Conservation (phyloP, 2,329 filamentous ascomycete species). For the Penicillium sp. region DNA sequence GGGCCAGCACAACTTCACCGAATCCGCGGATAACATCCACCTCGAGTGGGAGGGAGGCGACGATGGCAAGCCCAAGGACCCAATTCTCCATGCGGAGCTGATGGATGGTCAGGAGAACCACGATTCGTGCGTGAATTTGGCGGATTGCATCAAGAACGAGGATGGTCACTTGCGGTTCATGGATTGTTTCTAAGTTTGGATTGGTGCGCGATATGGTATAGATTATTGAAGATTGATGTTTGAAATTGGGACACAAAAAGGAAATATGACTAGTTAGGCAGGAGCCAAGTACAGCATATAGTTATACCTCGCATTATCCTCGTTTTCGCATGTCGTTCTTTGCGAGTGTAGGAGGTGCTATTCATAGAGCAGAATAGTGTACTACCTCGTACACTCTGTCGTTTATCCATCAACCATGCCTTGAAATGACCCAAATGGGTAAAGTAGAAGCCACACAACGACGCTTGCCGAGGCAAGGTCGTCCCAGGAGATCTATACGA, state of each 20-base stretch:
- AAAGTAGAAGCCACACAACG: neutral
- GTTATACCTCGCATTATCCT: neutral
- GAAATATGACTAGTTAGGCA: neutral
- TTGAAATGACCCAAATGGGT: neutral
- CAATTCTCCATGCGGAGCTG: slow-evolving; percentile 19
- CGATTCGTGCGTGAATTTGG: slow-evolving; percentile 19
- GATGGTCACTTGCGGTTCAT: slow-evolving; percentile 22
- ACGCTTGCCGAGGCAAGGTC: neutral
- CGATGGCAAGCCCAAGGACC: slow-evolving; percentile 10
- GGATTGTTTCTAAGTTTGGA: slow-evolving; percentile 22
- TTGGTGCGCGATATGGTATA: neutral
- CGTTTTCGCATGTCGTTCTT: neutral
- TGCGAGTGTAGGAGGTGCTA: neutral
- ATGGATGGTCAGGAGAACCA: slow-evolving; percentile 13
- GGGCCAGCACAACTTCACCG: slow-evolving; percentile 17
- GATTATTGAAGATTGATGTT: neutral
- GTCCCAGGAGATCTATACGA: neutral
- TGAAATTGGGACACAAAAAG: neutral
- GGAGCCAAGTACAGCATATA: no score
- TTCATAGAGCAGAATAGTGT: neutral
- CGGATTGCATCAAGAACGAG: slow-evolving; percentile 25
- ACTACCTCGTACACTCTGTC: no score
- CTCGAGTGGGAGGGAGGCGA: slow-evolving; percentile 18
- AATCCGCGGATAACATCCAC: slow-evolving; percentile 9
- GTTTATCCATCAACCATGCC: neutral